Percentiles rank a stretch among this genome's conserved stretches.
Evolutionary conservation across 371 early-diverging fungal genomes (phyloP).

Genomic region (Mucor piriformis): DNA sequence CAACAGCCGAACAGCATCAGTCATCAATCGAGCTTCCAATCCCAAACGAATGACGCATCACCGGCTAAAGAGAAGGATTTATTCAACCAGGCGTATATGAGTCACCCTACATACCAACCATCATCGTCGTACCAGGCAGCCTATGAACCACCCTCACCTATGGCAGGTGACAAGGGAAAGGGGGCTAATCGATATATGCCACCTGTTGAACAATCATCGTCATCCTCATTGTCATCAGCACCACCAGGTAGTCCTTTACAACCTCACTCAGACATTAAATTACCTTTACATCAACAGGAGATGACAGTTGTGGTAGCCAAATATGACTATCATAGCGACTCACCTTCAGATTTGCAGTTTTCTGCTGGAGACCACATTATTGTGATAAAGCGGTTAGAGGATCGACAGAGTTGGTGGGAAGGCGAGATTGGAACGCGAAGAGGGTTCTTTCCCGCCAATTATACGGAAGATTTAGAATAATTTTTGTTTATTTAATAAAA

Average conservation of each 20-base stretch:
- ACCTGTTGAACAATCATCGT: neutral
- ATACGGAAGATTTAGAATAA: slow-evolving; percentile 29
- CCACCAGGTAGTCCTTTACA: neutral
- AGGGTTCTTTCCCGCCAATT: slow-evolving; percentile 58
- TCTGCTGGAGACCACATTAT: slow-evolving; percentile 74
- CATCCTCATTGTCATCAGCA: neutral
- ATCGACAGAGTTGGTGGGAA: slow-evolving; percentile 80
- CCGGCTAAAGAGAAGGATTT: no score
- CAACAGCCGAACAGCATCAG: no score
- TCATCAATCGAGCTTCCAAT: no score
- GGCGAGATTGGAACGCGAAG: slow-evolving; percentile 63
- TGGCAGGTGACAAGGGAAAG: neutral
- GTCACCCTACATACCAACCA: neutral
- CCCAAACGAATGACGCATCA: no score
- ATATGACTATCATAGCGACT: slow-evolving; percentile 70
- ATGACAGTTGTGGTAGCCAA: slow-evolving; percentile 62
- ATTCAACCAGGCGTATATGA: neutral
- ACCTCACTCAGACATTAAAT: neutral
- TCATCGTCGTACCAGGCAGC: neutral
- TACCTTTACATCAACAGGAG: neutral
- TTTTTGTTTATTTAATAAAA: neutral
- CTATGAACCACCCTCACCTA: neutral
- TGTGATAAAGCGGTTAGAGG: slow-evolving; percentile 61
- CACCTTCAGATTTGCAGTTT: slow-evolving; percentile 73
- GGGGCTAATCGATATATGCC: neutral